phyloP scores from a whole-genome alignment of 1,284 basidiomycete genomes.

The Ceratobasidium sp. region DNA sequence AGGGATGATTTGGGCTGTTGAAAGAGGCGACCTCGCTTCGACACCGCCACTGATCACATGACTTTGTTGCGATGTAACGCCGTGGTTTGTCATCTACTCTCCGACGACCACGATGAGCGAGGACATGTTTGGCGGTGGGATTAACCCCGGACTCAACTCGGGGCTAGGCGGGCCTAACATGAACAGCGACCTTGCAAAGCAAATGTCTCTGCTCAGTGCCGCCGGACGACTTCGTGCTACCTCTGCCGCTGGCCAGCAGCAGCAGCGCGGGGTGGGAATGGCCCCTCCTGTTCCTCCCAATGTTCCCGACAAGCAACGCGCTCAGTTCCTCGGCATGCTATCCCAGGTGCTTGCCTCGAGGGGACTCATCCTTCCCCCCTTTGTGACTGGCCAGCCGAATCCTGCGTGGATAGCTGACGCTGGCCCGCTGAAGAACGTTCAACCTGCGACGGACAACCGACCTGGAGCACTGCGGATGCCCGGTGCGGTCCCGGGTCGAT shows the following conservation, averaged over 20 bases:
- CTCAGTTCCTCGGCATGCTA: slow-evolving; percentile 45
- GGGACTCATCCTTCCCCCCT: slow-evolving; percentile 43
- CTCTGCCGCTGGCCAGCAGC: slow-evolving; percentile 29
- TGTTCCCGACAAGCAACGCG: slow-evolving; percentile 44
- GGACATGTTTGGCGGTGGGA: slow-evolving; percentile 40
- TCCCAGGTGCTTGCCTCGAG: slow-evolving; percentile 43
- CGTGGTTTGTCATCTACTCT: slow-evolving; percentile 30
- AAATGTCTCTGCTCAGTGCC: slow-evolving; percentile 48
- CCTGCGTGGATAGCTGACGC: slow-evolving; percentile 44
- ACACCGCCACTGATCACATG: neutral
- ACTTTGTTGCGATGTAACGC: slow-evolving; percentile 8
- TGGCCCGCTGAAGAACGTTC: slow-evolving; percentile 29
- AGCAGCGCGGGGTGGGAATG: slow-evolving; percentile 31
- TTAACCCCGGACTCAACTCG: slow-evolving; percentile 34
- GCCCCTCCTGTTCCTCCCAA: slow-evolving; percentile 36
- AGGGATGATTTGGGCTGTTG: no score
- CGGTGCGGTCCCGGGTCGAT: neutral
- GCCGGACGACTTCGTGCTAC: slow-evolving; percentile 45
- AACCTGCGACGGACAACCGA: slow-evolving; percentile 26
- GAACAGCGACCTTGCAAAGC: slow-evolving; percentile 43
- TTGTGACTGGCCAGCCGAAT: slow-evolving; percentile 46
- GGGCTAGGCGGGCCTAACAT: neutral
- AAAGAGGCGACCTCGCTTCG: neutral
- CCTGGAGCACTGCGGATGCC: slow-evolving; percentile 24
- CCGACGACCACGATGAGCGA: slow-evolving; percentile 40